Base-by-base conservation (phyloP, 2,329 filamentous ascomycete species). In the Endoconidiophora laricicola region DNA sequence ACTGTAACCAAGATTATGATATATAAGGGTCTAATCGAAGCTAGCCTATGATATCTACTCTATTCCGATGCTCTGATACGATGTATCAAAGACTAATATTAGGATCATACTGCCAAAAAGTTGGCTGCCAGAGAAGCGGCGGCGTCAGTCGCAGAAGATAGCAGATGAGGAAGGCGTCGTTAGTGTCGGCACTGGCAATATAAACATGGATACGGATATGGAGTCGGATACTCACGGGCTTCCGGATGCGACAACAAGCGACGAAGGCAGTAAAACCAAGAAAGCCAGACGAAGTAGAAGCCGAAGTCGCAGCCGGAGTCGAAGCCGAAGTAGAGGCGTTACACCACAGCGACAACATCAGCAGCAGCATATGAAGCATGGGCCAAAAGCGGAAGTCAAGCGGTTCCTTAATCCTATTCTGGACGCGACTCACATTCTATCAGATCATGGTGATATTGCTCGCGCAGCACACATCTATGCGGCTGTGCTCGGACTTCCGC, bases 381-480 rank as follows among this genome's bases (percentile, higher is more conserved):
- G 22, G 41, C 45, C 51, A 12, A 47, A 53, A 29, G 43, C 46
- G 9, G 52, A 54, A 20, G 39, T 44, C 24, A 47, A 33, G 41
- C 45, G 44, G 7, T 51, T 48, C 37, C 44, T 49, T 18, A 40
- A 48, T 20, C 44, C 48, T 23, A 37, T 54, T 29, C 37, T 54
- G 23, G 52, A 51, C 39, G 52, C 48, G 33, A 50, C 48, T 44
- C 14, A 48, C 3, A 7, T 50, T 14, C 46, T 48, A 1, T 38
- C 52, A 2, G 46, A 52, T 23, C 48, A 43, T 16, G 52, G 43
- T 23, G 46, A 49, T 22, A 36, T 54, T 4, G 36, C 42, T 42
- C 46, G 50, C 42, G 52, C 52, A 10, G 29, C 43, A 22, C 46
- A 46, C 10, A 26, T 54, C 16, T 54, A 45, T 40, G 45, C 45